Conservation (phyloP, 73 alveolate genomes). For the Uronychia binucleata region DNA sequence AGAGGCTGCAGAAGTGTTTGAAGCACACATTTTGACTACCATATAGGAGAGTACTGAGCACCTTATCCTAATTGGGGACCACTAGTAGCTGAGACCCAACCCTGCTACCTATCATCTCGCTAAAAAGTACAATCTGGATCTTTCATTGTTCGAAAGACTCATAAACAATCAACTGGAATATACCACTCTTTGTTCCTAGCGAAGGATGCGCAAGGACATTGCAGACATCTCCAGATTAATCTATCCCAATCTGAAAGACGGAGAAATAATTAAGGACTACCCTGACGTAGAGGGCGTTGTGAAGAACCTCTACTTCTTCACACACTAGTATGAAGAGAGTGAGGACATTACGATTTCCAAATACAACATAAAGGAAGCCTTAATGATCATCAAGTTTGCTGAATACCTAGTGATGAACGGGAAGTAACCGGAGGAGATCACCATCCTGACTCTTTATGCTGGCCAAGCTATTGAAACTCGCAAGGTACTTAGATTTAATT, state of each 20-base stretch:
- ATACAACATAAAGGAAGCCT: conserved; percentile 78
- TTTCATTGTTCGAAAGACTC: conserved; percentile 89
- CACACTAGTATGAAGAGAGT: conserved; percentile 69
- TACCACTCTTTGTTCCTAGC: conserved; percentile 66
- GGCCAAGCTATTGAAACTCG: conserved; percentile 68
- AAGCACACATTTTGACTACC: conserved; percentile 82
- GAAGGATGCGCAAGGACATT: conserved; percentile 89
- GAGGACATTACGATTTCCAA: conserved; percentile 68
- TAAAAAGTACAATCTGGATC: conserved; percentile 66
- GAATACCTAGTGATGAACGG: conserved; percentile 64
- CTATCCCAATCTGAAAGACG: conserved; percentile 70
- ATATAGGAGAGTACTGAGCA: conserved; percentile 79
- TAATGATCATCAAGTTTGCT: conserved; percentile 64
- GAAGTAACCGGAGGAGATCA: conserved; percentile 61
- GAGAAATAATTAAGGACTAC: conserved; percentile 32
- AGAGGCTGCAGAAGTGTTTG: conserved; percentile 96
- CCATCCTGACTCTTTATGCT: conserved; percentile 79
- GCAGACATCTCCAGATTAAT: conserved; percentile 80
- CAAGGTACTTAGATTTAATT: too few species aligned
- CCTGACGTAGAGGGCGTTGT: conserved; percentile 66
- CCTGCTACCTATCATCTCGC: conserved; percentile 68
- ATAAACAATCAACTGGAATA: conserved; percentile 58
- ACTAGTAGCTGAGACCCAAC: conserved; percentile 68
- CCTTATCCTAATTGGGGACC: conserved; percentile 91
- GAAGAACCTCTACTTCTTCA: conserved; percentile 67